Conservation (phyloP, 2,329 filamentous ascomycete species). For the Scedosporium dehoogii region DNA sequence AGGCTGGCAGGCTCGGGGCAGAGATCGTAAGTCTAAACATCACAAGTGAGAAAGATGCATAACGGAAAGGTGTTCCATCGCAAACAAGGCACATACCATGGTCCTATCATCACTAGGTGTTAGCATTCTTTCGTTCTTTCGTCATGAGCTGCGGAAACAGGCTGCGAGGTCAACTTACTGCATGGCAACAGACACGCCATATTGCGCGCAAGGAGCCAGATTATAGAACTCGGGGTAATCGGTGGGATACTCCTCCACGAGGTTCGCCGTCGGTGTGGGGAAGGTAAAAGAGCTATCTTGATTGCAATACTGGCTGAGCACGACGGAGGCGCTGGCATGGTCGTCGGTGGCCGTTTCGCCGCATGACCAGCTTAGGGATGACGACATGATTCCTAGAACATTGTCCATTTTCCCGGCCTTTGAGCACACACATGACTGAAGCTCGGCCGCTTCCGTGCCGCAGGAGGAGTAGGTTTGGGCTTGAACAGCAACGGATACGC, state of each 20-base stretch:
- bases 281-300: slow-evolving; percentile 29
- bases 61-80: background rate
- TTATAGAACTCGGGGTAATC: slow-evolving; percentile 33
- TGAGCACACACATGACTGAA: slow-evolving; percentile 44
- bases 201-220: slow-evolving; percentile 32
- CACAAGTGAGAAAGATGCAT: background rate
- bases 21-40: slow-evolving; percentile 17
- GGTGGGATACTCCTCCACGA: slow-evolving; percentile 37
- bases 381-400: slow-evolving; percentile 27
- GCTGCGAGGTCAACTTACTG: background rate
- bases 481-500: slow-evolving; percentile 33
- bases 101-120: background rate
- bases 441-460: slow-evolving; percentile 28
- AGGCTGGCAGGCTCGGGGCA: slow-evolving; percentile 29
- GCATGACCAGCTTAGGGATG: slow-evolving; percentile 31
- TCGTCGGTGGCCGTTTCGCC: slow-evolving; percentile 37
- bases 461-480: slow-evolving; percentile 32
- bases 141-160: background rate
- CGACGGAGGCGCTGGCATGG: slow-evolving; percentile 32
- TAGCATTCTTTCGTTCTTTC: background rate
- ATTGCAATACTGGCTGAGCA: slow-evolving; percentile 39
- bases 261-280: slow-evolving; percentile 31
- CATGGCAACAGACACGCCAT: slow-evolving; percentile 29
- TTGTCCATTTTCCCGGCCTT: slow-evolving; percentile 30
- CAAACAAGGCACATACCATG: background rate